Percentiles rank a stretch among this genome's conserved stretches.
Evolutionary conservation across 129 eudicot species (phyloP).

Genomic region (Helichrysum umbraculigerum): DNA sequence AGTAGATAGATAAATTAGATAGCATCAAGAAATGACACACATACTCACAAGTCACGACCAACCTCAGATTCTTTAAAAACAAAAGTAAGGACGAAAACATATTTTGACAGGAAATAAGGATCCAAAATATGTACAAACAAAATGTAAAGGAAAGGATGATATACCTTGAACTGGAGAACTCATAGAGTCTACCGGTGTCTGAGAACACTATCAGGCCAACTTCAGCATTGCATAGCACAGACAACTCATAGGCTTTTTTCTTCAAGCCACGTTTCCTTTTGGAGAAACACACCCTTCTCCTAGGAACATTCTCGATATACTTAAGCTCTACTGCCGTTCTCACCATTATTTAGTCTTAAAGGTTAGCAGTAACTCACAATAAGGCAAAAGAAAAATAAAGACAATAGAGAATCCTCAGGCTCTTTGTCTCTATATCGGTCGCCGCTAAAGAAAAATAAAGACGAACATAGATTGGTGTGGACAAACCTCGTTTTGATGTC

Average conservation of each 20-base stretch:
- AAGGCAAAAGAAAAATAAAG: not conserved
- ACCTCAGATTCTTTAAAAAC: not conserved
- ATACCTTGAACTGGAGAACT: constrained; percentile 30
- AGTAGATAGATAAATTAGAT: not conserved
- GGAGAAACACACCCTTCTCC: constrained; percentile 42
- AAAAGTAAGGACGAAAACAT: not conserved
- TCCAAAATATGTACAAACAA: not conserved
- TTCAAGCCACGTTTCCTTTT: constrained; percentile 43
- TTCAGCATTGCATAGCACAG: constrained; percentile 46
- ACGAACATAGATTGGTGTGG: constrained; percentile 1
- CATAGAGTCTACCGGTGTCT: constrained; percentile 39
- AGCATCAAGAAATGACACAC: not conserved
- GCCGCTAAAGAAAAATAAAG: not conserved
- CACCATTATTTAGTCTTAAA: constrained; percentile 27
- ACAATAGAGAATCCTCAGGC: constrained; percentile 9
- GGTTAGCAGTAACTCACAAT: constrained; percentile 2
- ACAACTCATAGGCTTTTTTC: constrained; percentile 43
- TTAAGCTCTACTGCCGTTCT: constrained; percentile 36
- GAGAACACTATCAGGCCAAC: constrained; percentile 43
- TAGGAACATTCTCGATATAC: constrained; percentile 39
- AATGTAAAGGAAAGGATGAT: not conserved
- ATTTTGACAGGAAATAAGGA: not conserved
- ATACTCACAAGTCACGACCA: not conserved
- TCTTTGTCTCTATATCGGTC: not conserved
- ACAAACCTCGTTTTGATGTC: constrained; percentile 17